Evolutionary conservation across 2,329 filamentous ascomycete genomes (phyloP).

Genomic region (Colletotrichum graminicola): DNA sequence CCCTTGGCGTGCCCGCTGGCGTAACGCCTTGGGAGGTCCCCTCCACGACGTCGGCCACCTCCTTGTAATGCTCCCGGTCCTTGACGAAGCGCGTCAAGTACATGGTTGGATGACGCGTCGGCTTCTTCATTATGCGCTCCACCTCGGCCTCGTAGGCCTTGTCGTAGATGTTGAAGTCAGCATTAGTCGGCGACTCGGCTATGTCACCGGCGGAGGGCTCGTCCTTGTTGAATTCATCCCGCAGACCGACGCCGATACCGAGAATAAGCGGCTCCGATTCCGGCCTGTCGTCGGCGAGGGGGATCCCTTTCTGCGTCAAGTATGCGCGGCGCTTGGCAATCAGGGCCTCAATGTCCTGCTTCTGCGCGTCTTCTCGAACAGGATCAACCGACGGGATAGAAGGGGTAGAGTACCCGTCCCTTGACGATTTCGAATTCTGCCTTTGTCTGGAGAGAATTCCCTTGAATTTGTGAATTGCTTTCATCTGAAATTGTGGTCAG

Average conservation of each 20-base stretch:
- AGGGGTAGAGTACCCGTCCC: slow-evolving; percentile 19
- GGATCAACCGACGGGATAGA: slow-evolving; percentile 42
- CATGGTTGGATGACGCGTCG: slow-evolving; percentile 56
- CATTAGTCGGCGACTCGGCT: slow-evolving; percentile 86
- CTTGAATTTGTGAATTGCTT: slow-evolving; percentile 92
- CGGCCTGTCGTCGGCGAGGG: slow-evolving; percentile 68
- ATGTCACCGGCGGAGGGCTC: slow-evolving; percentile 65
- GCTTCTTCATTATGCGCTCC: slow-evolving; percentile 71
- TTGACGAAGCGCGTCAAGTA: slow-evolving; percentile 64
- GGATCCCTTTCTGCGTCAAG: slow-evolving; percentile 51
- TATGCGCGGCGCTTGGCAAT: slow-evolving; percentile 61
- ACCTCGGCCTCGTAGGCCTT: slow-evolving; percentile 87
- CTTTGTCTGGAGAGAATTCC: slow-evolving; percentile 65
- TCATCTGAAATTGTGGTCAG: slow-evolving; percentile 70
- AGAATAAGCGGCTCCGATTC: slow-evolving; percentile 76
- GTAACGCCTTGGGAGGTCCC: slow-evolving; percentile 41
- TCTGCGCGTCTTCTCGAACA: slow-evolving; percentile 53
- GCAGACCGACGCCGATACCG: slow-evolving; percentile 78
- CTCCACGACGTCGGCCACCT: slow-evolving; percentile 54
- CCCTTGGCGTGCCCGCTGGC: slow-evolving; percentile 42
- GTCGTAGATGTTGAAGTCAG: slow-evolving; percentile 91
- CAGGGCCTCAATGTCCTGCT: slow-evolving; percentile 63
- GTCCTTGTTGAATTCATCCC: slow-evolving; percentile 59
- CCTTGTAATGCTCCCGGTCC: slow-evolving; percentile 56
- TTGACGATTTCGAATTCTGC: slow-evolving; percentile 32